Evolutionary conservation across 768 basidiomycete species (phyloP), one percentile per base, ranked within the genome.

Genomic region (Kwoniella sp.): DNA sequence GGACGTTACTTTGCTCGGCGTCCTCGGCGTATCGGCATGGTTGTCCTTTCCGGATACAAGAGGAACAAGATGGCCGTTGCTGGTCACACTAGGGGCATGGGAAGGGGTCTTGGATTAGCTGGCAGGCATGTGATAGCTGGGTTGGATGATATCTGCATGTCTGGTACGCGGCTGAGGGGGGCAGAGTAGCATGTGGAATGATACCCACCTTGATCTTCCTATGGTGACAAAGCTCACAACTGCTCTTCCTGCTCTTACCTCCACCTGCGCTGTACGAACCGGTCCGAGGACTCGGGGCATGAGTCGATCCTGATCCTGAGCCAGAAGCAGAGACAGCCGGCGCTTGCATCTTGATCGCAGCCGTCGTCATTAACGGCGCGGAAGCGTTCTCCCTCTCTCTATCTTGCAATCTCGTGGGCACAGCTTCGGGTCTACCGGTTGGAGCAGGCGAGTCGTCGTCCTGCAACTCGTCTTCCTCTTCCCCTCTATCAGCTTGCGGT

Each of bases 181-280:
- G 33, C 5, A 6, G 33, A 33, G 13, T 33, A 13, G 33, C 13
- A 21, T 5, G 15, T 21, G 50, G 21, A 22, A 29, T 17, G 8
- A 25, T 40, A 68, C 72, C 54, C 53, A 69, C 72, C 58, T 64
- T 67, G 64, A 74, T 74, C 40, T 74, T 74, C 36, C 72, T 46
- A 63, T 66, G 68, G 56, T 71, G 69, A 68, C 72, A 74, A 10
- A 74, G 56, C 22, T 69, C 65, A 55, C 72, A 74, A 51, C 69
- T 71, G 30, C 71, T 73, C 52, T 73, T 73, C 59, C 71, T 68
- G 37, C 68, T 70, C 55, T 73, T 73, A 26, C 61, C 62, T n/a
- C 65, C 65, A 36, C 53, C 25, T 8, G 29, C 33, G 48, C 47
- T 60, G 22, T 25, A 33, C 30, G 21, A 27, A 13, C 64, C 36